Evolutionary conservation across 176 grass and related monocot species (phyloP).

Genomic region (Zea luxurians): DNA sequence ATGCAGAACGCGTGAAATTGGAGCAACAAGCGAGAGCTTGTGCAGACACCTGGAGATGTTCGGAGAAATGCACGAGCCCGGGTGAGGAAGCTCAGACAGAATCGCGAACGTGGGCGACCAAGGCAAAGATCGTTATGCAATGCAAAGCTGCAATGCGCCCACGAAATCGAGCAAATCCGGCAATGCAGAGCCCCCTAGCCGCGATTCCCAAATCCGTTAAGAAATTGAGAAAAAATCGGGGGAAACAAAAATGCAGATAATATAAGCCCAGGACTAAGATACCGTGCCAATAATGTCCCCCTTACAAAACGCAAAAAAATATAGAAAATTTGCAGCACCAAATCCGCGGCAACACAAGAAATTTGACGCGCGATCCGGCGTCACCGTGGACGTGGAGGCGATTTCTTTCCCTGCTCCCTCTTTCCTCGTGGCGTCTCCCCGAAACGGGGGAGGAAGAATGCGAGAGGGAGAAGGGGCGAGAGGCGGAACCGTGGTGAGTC

Average conservation of each 20-base stretch:
- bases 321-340: neutral
- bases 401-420: neutral
- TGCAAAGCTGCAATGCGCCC: neutral
- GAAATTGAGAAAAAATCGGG: conserved; percentile 12
- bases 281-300: conserved; percentile 3
- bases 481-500: too few species aligned
- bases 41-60: neutral
- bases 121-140: conserved; percentile 16
- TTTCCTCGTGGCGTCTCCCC: neutral
- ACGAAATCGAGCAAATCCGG: neutral
- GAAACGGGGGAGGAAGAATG: conserved; percentile 4
- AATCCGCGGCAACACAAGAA: conserved; percentile 28
- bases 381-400: neutral
- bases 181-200: neutral
- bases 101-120: neutral
- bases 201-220: conserved; percentile 13
- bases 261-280: neutral
- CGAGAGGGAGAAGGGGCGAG: neutral
- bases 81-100: neutral
- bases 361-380: conserved; percentile 30
- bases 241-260: neutral
- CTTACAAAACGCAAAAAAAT: neutral
- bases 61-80: conserved; percentile 2
- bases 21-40: neutral
- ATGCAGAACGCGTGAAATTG: neutral